Base-by-base conservation (phyloP, 2,329 filamentous ascomycete genomes). In the Gaeumannomyces tritici region DNA sequence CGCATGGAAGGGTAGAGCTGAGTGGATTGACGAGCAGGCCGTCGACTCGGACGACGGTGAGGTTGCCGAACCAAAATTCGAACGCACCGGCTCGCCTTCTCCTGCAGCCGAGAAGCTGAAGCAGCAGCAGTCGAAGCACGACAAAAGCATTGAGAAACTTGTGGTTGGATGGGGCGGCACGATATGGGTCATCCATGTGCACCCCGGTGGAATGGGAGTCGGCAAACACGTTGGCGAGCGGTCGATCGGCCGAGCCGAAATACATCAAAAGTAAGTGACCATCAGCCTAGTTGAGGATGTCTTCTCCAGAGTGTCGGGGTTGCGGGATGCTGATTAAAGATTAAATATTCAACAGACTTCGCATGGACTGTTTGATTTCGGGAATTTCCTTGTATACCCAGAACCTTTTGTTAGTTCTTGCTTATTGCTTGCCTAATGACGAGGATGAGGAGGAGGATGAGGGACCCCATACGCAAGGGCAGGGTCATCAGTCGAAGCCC, bases 331-430 rank as follows among this genome's bases (percentile, higher is more conserved):
- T 65, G 28, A 62, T 26, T 7, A 11, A 4, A 4, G 11, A 7
- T 26, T 27, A 4, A 15, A 7, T 26, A n/a, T 4, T 26, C 21
- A 2, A 15, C 67, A 93, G 89, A 76, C 84, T 98, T 76, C 90
- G 92, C 71, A 96, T 95, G 76, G 95, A 99, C 78, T 98, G 95
- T 80, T 92, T 96, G 74, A 91, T 99, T 79, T 96, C 95, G 73
- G 95, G 95, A 70, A 89, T 99, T 75, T 96, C 93, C 67, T 83
- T 99, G 76, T 98, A 97, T 86, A 96, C 92, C 72, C 91, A 91
- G 72, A 95, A 86, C 72, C 82, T 96, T 68, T 83, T 99, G 74
- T 84, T 96, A 69, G 89, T 98, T 70, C 88, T 99, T 77, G 93
- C 93, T 71, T 97, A 96, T 76, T 87, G 92, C 70, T 88, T 88